These are phyloP conservation scores for Cercospora sp. DNA, from an alignment of 2,329 filamentous ascomycete species.

Conservation along the genomic window DNA sequence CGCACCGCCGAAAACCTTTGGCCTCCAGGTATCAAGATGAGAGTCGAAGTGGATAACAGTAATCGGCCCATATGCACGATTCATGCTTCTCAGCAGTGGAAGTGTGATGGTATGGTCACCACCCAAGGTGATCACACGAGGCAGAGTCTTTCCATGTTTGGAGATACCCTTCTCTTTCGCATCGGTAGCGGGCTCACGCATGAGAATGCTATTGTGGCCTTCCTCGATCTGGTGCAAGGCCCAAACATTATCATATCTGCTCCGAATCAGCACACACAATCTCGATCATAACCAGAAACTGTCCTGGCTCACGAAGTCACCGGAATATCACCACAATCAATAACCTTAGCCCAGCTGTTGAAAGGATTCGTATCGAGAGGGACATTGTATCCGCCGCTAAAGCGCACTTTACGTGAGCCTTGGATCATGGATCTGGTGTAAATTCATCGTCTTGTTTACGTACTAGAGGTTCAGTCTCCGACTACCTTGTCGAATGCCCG, in stretches of 20 bases:
- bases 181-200: slow-evolving; percentile 68
- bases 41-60: slow-evolving; percentile 66
- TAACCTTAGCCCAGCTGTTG: slow-evolving; percentile 51
- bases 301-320: slow-evolving; percentile 68
- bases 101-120: slow-evolving; percentile 63
- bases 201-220: slow-evolving; percentile 74
- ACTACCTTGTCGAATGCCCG: slow-evolving; percentile 64
- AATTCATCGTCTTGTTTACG: slow-evolving; percentile 42
- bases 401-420: slow-evolving; percentile 54
- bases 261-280: background rate
- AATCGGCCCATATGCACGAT: slow-evolving; percentile 53
- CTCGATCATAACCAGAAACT: background rate
- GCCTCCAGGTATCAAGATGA: slow-evolving; percentile 66
- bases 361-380: slow-evolving; percentile 61
- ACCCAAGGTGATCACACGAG: slow-evolving; percentile 75
- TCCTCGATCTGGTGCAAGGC: slow-evolving; percentile 84
- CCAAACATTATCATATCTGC: slow-evolving; percentile 78
- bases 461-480: slow-evolving; percentile 85
- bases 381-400: slow-evolving; percentile 83
- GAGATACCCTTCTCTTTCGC: slow-evolving; percentile 67
- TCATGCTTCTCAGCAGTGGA: slow-evolving; percentile 58
- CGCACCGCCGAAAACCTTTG: slow-evolving; percentile 82
- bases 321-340: slow-evolving; percentile 89
- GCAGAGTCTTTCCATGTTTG: slow-evolving; percentile 72
- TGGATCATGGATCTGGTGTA: slow-evolving; percentile 27